Conservation (phyloP, 23 red algal genomes). For the Cyanidiococcus yangmingshanensis region DNA sequence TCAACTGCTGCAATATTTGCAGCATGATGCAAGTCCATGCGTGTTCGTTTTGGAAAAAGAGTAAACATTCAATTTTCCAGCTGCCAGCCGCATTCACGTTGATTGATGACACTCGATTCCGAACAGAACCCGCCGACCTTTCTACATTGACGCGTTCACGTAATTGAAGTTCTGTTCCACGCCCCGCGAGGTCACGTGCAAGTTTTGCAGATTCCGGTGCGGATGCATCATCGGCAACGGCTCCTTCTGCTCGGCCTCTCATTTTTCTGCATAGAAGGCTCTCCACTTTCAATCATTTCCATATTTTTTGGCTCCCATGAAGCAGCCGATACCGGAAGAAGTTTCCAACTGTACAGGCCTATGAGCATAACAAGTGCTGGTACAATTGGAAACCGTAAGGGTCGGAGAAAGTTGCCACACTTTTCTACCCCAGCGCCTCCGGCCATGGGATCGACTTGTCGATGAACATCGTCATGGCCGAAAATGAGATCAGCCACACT, state of each 20-base stretch:
- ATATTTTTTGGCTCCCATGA: neutral
- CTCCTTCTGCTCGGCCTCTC: too few species aligned
- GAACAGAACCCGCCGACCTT: too few species aligned
- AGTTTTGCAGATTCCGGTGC: too few species aligned
- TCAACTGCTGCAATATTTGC: slow-evolving; percentile 36
- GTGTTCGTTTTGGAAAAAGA: slow-evolving; percentile 1
- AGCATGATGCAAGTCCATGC: slow-evolving; percentile 31
- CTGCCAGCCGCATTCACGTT: too few species aligned
- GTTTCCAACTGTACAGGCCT: neutral
- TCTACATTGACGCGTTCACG: too few species aligned
- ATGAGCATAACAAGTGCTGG: neutral
- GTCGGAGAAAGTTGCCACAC: neutral
- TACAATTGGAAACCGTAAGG: neutral
- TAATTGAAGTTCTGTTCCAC: too few species aligned
- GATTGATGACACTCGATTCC: too few species aligned
- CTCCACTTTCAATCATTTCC: neutral
- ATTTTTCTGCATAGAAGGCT: neutral
- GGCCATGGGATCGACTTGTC: neutral
- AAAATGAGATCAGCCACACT: slow-evolving; percentile 19
- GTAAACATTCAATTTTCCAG: too few species aligned
- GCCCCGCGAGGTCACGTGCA: too few species aligned
- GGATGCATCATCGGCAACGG: too few species aligned
- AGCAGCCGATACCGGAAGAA: neutral
- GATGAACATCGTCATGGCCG: neutral
- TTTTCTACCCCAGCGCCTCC: slow-evolving; percentile 6